Percentiles rank a stretch among this genome's conserved stretches.
Conservation (phyloP, 2,329 filamentous ascomycete species). For the Pseudogymnoascus sp. region DNA sequence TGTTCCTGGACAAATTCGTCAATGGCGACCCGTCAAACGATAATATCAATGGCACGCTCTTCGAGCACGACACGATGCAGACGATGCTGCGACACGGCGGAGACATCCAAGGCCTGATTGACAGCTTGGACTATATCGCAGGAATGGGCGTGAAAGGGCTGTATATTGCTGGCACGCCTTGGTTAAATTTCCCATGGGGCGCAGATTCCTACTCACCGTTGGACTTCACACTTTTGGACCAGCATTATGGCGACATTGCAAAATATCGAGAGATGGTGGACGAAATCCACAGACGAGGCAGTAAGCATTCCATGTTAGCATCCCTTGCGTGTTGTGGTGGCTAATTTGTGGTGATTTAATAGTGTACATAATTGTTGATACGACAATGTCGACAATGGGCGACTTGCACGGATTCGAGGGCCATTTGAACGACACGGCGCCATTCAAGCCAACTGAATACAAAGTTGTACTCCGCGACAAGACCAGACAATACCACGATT, state of each 20-base stretch:
- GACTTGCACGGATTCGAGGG: slow-evolving; percentile 56
- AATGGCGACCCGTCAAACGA: slow-evolving; percentile 59
- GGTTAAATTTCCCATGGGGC: slow-evolving; percentile 57
- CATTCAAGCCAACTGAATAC: slow-evolving; percentile 48
- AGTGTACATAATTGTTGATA: slow-evolving; percentile 57
- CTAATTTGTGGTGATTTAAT: background rate
- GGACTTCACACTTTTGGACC: slow-evolving; percentile 55
- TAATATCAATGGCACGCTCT: slow-evolving; percentile 51
- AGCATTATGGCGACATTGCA: slow-evolving; percentile 51
- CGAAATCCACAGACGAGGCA: slow-evolving; percentile 50
- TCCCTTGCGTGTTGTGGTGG: background rate
- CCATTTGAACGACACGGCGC: slow-evolving; percentile 47
- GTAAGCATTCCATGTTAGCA: background rate
- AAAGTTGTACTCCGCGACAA: slow-evolving; percentile 36
- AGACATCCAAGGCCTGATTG: slow-evolving; percentile 47
- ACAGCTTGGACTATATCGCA: slow-evolving; percentile 55
- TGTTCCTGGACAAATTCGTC: slow-evolving; percentile 56
- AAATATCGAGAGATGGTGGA: slow-evolving; percentile 49
- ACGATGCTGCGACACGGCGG: slow-evolving; percentile 57
- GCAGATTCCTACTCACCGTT: slow-evolving; percentile 50
- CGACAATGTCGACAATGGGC: slow-evolving; percentile 57
- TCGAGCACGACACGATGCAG: slow-evolving; percentile 51
- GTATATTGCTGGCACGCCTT: slow-evolving; percentile 54
- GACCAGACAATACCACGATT: slow-evolving; percentile 50
- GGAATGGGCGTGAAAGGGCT: slow-evolving; percentile 57